Base-by-base conservation (phyloP, 1,284 basidiomycete species). In the Papiliotrema laurentii region DNA sequence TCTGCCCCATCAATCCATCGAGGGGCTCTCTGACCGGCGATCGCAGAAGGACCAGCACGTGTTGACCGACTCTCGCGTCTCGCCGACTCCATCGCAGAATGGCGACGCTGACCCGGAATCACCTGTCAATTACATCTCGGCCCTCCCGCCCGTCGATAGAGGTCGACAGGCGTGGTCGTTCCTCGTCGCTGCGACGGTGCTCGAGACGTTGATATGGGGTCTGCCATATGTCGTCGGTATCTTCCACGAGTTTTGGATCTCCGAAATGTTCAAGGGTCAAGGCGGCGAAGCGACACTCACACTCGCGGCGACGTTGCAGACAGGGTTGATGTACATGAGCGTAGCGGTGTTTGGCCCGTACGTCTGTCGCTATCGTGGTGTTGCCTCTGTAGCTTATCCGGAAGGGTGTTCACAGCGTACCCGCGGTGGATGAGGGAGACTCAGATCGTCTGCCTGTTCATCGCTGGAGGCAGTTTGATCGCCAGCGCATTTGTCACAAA, bases 161-260 rank as follows among this genome's bases (percentile, higher is more conserved):
- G 74, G 74, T 0, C 34, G 40, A 4, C 51, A 63, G 0, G 73
- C 73, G 3, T 74, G 70, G 71, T 28, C 56, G 0, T 75, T 73
- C 56, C 58, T 74, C 6, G 36, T 63, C 1, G 69, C 55, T 0
- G 71, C 71, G 0, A 70, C 68, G 1, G 41, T 61, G 5, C 59
- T 68, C 25, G 73, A 75, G 55, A 55, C 60, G 4, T 46, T 69
- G 3, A 60, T 72, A 5, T 75, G 69, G 64, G 73, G 73, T 1
- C 45, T 74, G n/a, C 69, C 67, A 13, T 72, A 65, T 49, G 58
- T 62, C 25, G 61, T 71, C 34, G 71, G 71, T 52, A 61, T 73
- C 21, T 58, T 73, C 34, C 66, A 70, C 49, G 57, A 60, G 31
- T 74, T 72, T 49, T 73, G 71, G 71, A 63, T 58, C 10, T 56